Conservation (phyloP, 1,284 basidiomycete species). For the Melanopsichium pennsylvanicum region DNA sequence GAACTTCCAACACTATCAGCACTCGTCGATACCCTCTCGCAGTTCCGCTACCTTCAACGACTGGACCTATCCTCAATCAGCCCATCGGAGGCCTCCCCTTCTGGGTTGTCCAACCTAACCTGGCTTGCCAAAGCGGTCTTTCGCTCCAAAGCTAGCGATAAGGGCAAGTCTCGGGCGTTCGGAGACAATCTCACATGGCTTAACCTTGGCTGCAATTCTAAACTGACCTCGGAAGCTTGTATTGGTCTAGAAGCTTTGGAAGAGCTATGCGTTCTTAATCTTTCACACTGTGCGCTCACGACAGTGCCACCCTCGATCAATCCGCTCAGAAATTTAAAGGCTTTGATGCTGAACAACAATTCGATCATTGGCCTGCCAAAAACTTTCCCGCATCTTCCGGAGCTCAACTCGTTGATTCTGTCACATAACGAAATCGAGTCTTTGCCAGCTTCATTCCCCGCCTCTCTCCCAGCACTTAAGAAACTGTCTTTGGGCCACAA, state of each 20-base stretch:
- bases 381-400: constrained; percentile 54
- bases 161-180: constrained; percentile 28
- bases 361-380: constrained; percentile 23
- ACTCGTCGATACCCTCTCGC: constrained; percentile 50
- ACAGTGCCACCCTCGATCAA: constrained; percentile 34
- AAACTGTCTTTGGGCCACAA: constrained; percentile 61
- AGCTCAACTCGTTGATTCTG: constrained; percentile 64
- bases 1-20: constrained; percentile 45
- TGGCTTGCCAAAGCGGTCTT: constrained; percentile 55
- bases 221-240: constrained; percentile 26
- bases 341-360: constrained; percentile 61
- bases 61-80: constrained; percentile 57
- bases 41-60: constrained; percentile 50
- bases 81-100: constrained; percentile 36
- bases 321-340: constrained; percentile 46
- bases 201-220: constrained; percentile 23
- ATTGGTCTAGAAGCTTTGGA: constrained; percentile 39
- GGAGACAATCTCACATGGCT: constrained; percentile 43
- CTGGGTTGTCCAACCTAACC: constrained; percentile 39
- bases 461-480: constrained; percentile 53
- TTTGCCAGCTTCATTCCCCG: constrained; percentile 53
- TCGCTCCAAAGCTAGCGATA: constrained; percentile 23
- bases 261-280: constrained; percentile 46
- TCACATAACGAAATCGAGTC: constrained; percentile 54
- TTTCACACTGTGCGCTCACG: constrained; percentile 48